Evolutionary conservation across 106 monocot species (phyloP).

Genomic region (Allium fistulosum): DNA sequence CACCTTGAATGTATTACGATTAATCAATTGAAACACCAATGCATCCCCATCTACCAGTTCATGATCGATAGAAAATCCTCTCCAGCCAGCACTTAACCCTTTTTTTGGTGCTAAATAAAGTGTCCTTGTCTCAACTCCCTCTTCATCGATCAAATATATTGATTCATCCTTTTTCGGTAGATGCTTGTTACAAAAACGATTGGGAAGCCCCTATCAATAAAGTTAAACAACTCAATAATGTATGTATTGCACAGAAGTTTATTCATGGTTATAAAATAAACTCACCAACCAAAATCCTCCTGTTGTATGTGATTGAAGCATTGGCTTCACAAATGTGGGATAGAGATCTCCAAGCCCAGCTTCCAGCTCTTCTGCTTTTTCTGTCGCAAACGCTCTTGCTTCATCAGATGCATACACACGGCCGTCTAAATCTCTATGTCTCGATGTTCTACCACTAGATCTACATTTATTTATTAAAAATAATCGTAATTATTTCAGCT

Average conservation of each 20-base stretch:
- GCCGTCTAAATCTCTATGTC: conserved; percentile 21
- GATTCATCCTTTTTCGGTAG: conserved; percentile 37
- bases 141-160: conserved; percentile 50
- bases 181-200: conserved; percentile 34
- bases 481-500: neutral
- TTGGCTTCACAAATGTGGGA: conserved; percentile 72
- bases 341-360: conserved; percentile 23
- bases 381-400: conserved; percentile 40
- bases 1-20: conserved; percentile 58
- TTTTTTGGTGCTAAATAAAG: conserved; percentile 42
- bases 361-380: conserved; percentile 42
- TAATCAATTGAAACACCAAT: conserved; percentile 56
- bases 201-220: conserved; percentile 52
- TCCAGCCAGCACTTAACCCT: conserved; percentile 74
- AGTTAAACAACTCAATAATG: neutral
- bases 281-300: conserved; percentile 81
- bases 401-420: conserved; percentile 73
- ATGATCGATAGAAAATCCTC: conserved; percentile 59
- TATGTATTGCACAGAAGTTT: too few species aligned
- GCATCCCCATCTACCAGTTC: conserved; percentile 76
- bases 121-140: conserved; percentile 27
- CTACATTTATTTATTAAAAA: neutral
- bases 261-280: too few species aligned
- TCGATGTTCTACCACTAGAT: neutral
- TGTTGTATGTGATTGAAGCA: conserved; percentile 78